phyloP scores from a whole-genome alignment of 2,329 filamentous ascomycete species.

The Epichloe glyceriae region DNA sequence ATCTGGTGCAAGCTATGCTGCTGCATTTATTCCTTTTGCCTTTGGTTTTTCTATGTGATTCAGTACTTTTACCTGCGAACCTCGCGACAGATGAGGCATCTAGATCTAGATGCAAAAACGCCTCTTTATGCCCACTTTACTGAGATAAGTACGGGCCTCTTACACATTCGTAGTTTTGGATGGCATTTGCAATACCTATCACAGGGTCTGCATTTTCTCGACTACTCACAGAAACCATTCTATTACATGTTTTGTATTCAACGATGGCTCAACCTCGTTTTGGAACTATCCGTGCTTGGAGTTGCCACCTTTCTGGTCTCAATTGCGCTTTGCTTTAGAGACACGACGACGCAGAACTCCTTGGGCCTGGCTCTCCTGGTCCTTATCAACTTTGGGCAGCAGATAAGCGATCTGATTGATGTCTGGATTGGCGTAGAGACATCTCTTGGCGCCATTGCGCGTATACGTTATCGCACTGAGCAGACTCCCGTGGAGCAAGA shows the following conservation, averaged over 20 bases:
- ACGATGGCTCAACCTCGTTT: constrained; percentile 33
- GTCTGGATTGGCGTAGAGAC: neutral
- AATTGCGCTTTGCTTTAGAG: constrained; percentile 17
- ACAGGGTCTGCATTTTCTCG: constrained; percentile 18
- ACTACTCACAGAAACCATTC: constrained; percentile 15
- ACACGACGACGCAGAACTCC: constrained; percentile 14
- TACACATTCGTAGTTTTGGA: constrained; percentile 22
- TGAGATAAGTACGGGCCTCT: constrained; percentile 11
- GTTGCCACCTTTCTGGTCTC: constrained; percentile 32
- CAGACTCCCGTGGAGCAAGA: neutral
- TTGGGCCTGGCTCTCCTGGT: neutral
- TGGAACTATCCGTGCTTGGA: constrained; percentile 32
- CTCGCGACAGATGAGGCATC: constrained; percentile 17
- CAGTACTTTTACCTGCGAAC: constrained; percentile 17
- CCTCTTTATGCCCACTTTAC: constrained; percentile 16
- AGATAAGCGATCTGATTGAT: neutral
- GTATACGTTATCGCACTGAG: neutral
- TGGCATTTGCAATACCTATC: constrained; percentile 11
- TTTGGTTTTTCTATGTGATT: constrained; percentile 14
- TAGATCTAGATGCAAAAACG: constrained; percentile 18
- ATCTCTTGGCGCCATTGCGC: constrained; percentile 1
- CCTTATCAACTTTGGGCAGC: neutral
- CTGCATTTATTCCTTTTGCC: constrained; percentile 33
- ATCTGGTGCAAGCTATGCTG: constrained; percentile 26
- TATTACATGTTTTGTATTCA: constrained; percentile 36